A percentile compares a stretch with the other conserved stretches of the same genome.
These are phyloP conservation scores for Aspergillus taichungensis DNA, from an alignment of 495 filamentous ascomycete genomes.

Conservation along the genomic window DNA sequence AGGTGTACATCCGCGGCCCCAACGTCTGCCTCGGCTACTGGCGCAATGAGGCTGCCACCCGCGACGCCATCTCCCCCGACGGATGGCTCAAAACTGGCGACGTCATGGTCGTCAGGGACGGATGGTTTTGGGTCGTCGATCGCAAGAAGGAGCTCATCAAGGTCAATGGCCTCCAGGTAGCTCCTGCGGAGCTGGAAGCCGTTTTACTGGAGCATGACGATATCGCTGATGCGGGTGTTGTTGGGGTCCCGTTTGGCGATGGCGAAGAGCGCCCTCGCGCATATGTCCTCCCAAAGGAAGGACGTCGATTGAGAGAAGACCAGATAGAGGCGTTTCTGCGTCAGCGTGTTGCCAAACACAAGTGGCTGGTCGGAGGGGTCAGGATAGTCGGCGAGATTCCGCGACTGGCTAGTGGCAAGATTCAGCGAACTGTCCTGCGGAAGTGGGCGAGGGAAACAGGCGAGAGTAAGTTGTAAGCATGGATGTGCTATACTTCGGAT, in stretches of 20 bases:
- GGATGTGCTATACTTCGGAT: too few species aligned
- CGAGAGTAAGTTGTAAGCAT: not conserved
- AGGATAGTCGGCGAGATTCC: constrained; percentile 51
- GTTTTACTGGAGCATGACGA: constrained; percentile 30
- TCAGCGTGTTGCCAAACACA: constrained; percentile 41
- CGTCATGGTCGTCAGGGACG: constrained; percentile 19
- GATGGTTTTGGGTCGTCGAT: constrained; percentile 37
- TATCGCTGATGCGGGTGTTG: constrained; percentile 37
- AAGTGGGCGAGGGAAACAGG: constrained; percentile 21
- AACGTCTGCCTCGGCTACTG: constrained; percentile 32
- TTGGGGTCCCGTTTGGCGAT: constrained; percentile 15
- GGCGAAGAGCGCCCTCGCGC: constrained; percentile 4
- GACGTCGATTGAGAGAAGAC: constrained; percentile 1
- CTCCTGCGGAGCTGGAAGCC: constrained; percentile 41
- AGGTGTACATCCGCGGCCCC: constrained; percentile 29
- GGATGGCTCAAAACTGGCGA: constrained; percentile 42
- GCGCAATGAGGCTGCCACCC: constrained; percentile 32
- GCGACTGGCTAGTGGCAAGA: constrained; percentile 41
- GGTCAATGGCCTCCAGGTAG: constrained; percentile 39
- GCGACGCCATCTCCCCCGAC: constrained; percentile 24
- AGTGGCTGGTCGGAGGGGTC: constrained; percentile 52
- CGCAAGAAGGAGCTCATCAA: constrained; percentile 33
- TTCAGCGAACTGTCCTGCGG: constrained; percentile 28
- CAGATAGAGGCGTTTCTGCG: constrained; percentile 23
- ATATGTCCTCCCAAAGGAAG: constrained; percentile 2